Evolutionary conservation across 2,329 filamentous ascomycete species (phyloP), one percentile per base, ranked within the genome.

Genomic region (Pseudocercospora fuligena): DNA sequence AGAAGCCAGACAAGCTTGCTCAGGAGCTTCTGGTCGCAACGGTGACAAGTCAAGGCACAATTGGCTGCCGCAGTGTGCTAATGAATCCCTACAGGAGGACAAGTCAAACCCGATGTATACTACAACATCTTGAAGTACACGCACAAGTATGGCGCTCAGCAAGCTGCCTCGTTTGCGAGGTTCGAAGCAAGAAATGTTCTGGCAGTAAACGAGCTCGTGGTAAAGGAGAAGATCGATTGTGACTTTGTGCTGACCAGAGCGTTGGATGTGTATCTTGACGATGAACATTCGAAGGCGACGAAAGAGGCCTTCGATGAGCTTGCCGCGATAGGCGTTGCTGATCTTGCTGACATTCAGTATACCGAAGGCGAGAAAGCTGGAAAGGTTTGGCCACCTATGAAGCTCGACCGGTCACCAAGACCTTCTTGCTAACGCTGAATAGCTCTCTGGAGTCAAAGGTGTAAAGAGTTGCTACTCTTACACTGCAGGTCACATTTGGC

Each of bases 161-260:
- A 73, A 43, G 67, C 73, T 19, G 77, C 73, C 23, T 71, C 31
- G 1, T 57, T 63, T 23, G 61, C 61, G 8, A 12, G 11, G 5
- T 63, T 63, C 11, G 61, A 63, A 19, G 53, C 51, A 23, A 29
- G 12, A 27, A 57, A 63, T 21, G 40, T 63, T 1, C 51, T 57
- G 11, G 61, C 61, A 16, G 74, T 77, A 51, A 66, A 69, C 5
- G 68, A 69, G 2, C 69, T 77, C 5, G 72, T 83, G 3, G 73
- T 78, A 12, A 65, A 74, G 0, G 78, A 82, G 46, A 60, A 69
- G 0, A 75, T 83, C 7, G 79, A 83, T 51, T 83, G 82, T 66
- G 81, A 83, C 23, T 80, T 83, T 16, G 74, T 80, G 14, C 27
- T 82, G 7, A 80, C 79, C 0, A 70, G 81, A 1, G 76, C 76